A percentile compares a stretch with the other conserved stretches of the same genome.
Conservation (phyloP, 208 protist genomes). For the Acanthamoeba lenticulata region DNA sequence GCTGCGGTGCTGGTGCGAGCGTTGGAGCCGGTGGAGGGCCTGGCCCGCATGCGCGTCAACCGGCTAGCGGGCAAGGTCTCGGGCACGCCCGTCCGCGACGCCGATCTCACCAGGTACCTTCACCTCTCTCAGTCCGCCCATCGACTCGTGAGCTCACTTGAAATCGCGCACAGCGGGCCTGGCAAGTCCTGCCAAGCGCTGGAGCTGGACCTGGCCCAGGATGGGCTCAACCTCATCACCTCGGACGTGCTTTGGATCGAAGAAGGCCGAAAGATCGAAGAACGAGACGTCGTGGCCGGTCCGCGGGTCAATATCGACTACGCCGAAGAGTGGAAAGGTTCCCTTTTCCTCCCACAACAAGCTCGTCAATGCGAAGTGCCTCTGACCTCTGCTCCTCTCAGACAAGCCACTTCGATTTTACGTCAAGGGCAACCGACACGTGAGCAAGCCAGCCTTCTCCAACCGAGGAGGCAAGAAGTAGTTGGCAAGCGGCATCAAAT, state of each 20-base stretch:
- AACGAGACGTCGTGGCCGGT: neutral
- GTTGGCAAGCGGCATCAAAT: too few species aligned
- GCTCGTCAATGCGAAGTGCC: neutral
- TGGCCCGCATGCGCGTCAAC: neutral
- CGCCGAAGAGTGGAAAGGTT: conserved; percentile 15
- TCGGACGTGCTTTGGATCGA: neutral
- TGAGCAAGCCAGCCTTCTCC: conserved; percentile 41
- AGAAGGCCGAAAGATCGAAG: neutral
- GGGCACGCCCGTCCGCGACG: neutral
- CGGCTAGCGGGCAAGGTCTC: neutral
- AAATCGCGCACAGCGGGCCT: neutral
- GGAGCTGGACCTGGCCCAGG: neutral
- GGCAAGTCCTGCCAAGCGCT: conserved; percentile 11
- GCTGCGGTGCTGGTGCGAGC: conserved; percentile 2
- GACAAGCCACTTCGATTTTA: conserved; percentile 18
- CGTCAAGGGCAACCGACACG: conserved; percentile 19
- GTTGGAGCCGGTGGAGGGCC: conserved; percentile 1
- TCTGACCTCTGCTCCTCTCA: neutral
- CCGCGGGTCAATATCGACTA: conserved; percentile 50
- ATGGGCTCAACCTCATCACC: conserved; percentile 2
- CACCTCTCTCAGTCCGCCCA: too few species aligned
- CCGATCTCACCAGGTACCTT: neutral
- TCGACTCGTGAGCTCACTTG: neutral
- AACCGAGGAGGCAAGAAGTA: neutral
- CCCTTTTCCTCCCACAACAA: neutral